Base-by-base conservation (phyloP, 169 alveolate genomes). In the Eimeria falciformis region DNA sequence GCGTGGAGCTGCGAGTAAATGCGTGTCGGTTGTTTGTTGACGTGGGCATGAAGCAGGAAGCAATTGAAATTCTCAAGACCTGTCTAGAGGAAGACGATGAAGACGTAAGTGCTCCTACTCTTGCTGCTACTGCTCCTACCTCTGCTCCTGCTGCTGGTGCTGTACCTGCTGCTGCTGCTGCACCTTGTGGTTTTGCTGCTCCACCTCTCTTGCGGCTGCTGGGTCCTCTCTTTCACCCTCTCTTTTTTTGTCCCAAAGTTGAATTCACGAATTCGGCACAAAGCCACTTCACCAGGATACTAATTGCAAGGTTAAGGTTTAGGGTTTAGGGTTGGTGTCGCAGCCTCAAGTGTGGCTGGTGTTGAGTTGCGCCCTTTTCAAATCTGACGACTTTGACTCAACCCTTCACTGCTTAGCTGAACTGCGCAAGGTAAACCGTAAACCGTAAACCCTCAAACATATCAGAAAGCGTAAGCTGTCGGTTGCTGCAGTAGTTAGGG, bases 271-370 rank as follows among this genome's bases (percentile, higher is more conserved):
- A 33, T 33, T 33, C 40, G 4, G 40, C 40, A 33, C 40, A 2
- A 33, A 33, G 2, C 29, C 27, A 21, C 21, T n/a, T n/a, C 18
- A 40, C 46, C 12, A 37, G 53, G 53, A 3, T 69, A 0, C 0
- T 5, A 65, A 29, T 23, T 62, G n/a, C 27, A 68, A 1, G 40
- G 79, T 68, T 75, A 46, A 66, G 87, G 69, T 50, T 47, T 77
- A 73, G 58, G 83, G 83, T 40, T 73, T 73, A 73, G 83, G 87
- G 69, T 77, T 47, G 6, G 69, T 3, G 33, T 43, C 50, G 21
- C 92, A 85, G 92, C 84, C 75, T 21, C 71, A 85, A 55, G 45
- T 55, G 21, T 85, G 92, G 92, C 56, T 85, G 56, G 79, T 85
- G 25, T 17, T 68, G 6, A 25, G 71, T 23, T 85, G 92, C 58